Percentiles rank a stretch among this genome's conserved stretches.
phyloP scores from a whole-genome alignment of 2,329 filamentous ascomycete species.

The Trichophyton simii region DNA sequence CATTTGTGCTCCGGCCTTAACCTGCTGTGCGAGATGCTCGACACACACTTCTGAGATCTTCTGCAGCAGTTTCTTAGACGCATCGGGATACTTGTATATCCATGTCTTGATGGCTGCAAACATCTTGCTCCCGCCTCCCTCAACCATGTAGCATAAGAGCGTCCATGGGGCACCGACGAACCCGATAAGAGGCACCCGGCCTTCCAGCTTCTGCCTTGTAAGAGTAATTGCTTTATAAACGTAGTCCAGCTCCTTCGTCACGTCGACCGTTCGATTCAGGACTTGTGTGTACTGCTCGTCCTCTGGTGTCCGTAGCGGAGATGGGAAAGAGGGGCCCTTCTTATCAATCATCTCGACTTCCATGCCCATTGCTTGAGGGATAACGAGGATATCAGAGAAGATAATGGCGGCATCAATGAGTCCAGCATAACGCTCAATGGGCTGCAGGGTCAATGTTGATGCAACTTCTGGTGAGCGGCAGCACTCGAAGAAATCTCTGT shows the following conservation, averaged over 20 bases:
- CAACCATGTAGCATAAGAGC: conserved; percentile 95
- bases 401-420: conserved; percentile 96
- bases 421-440: conserved; percentile 78
- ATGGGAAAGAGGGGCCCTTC: conserved; percentile 88
- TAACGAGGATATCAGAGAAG: conserved; percentile 95
- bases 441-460: conserved; percentile 85
- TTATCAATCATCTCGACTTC: conserved; percentile 96
- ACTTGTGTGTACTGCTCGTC: conserved; percentile 74
- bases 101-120: conserved; percentile 92
- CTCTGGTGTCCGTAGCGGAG: conserved; percentile 63
- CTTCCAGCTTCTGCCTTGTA: conserved; percentile 74
- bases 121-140: conserved; percentile 89
- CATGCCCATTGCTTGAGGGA: conserved; percentile 98
- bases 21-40: conserved; percentile 84
- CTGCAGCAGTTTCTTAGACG: conserved; percentile 66
- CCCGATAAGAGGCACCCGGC: conserved; percentile 82
- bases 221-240: conserved; percentile 92
- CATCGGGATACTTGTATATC: conserved; percentile 79
- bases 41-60: conserved; percentile 94
- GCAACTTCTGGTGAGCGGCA: conserved; percentile 87
- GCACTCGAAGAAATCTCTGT: conserved; percentile 91
- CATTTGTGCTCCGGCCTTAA: conserved; percentile 86
- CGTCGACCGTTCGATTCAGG: conserved; percentile 66
- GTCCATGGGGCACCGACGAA: conserved; percentile 98
- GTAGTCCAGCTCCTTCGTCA: conserved; percentile 73